phyloP scores from a whole-genome alignment of 2,329 filamentous ascomycete genomes.

The Elsinoe ampelina region DNA sequence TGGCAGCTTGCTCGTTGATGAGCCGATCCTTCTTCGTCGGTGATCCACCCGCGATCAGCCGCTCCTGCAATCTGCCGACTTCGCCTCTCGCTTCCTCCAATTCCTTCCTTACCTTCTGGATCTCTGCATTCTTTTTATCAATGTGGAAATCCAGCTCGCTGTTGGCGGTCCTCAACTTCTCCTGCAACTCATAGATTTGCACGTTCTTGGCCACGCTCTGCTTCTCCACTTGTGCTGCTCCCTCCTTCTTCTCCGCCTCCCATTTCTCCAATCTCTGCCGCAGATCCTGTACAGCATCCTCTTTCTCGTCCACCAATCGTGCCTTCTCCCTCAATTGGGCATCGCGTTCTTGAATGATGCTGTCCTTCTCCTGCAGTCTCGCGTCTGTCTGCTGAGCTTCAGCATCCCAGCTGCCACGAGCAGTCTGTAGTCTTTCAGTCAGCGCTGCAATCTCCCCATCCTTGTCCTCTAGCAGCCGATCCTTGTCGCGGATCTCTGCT shows the following conservation, averaged over 20 bases:
- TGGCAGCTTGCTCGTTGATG: slow-evolving; percentile 28
- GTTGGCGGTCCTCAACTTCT: slow-evolving; percentile 37
- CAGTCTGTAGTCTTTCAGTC: slow-evolving; percentile 29
- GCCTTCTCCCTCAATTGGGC: slow-evolving; percentile 68
- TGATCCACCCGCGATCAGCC: slow-evolving; percentile 27
- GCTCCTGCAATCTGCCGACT: slow-evolving; percentile 25
- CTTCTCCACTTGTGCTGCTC: slow-evolving; percentile 39
- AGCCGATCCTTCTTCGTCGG: slow-evolving; percentile 30
- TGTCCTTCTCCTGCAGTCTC: slow-evolving; percentile 29
- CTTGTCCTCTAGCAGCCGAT: slow-evolving; percentile 29
- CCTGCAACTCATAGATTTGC: slow-evolving; percentile 40
- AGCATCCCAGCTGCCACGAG: slow-evolving; percentile 31
- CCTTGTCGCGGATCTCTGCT: slow-evolving; percentile 54
- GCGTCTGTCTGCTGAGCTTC: slow-evolving; percentile 30
- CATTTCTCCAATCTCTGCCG: slow-evolving; percentile 24
- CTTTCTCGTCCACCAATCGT: slow-evolving; percentile 59
- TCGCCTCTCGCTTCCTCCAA: slow-evolving; percentile 27
- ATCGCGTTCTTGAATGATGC: slow-evolving; percentile 61
- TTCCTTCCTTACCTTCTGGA: slow-evolving; percentile 31
- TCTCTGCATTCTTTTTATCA: slow-evolving; percentile 30
- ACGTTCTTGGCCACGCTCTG: slow-evolving; percentile 42
- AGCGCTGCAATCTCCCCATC: slow-evolving; percentile 30
- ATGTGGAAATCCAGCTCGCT: slow-evolving; percentile 33
- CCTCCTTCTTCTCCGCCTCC: slow-evolving; percentile 23
- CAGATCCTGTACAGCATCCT: slow-evolving; percentile 54